A percentile compares a stretch with the other conserved stretches of the same genome.
These are phyloP conservation scores for Aureobasidium sp. DNA, from an alignment of 2,329 filamentous ascomycete species.

Conservation along the genomic window DNA sequence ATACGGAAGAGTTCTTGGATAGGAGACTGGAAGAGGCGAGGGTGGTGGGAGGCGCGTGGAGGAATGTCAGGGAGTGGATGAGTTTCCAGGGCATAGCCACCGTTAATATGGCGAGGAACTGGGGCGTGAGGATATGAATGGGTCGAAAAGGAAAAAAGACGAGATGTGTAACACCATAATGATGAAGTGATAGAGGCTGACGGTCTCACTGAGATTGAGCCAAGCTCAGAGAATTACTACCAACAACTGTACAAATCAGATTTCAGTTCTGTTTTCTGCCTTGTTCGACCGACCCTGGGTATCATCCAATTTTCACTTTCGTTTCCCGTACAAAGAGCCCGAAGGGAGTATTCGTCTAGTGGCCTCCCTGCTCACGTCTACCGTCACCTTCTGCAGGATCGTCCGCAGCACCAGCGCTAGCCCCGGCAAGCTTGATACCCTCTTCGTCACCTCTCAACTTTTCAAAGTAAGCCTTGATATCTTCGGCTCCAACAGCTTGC, in stretches of 20 bases:
- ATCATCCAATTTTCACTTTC: background rate
- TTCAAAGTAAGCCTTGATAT: constrained; percentile 95
- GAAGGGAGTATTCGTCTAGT: background rate
- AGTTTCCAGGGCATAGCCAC: constrained; percentile 71
- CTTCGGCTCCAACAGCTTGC: constrained; percentile 80
- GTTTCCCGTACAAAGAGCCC: background rate
- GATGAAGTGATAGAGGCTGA: background rate
- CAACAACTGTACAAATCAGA: background rate
- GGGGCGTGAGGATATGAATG: constrained; percentile 70
- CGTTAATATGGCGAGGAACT: constrained; percentile 79
- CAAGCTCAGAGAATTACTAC: background rate
- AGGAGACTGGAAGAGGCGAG: constrained; percentile 65
- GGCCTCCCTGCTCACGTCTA: constrained; percentile 20
- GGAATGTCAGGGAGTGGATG: constrained; percentile 66
- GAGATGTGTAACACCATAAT: background rate
- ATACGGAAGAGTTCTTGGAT: constrained; percentile 74
- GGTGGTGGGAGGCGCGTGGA: constrained; percentile 54
- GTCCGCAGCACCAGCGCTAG: constrained; percentile 34
- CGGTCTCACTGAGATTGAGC: background rate
- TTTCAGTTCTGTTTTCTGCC: background rate
- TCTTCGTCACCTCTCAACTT: constrained; percentile 83
- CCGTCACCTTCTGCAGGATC: constrained; percentile 13
- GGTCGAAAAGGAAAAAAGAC: background rate
- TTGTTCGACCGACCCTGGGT: background rate
- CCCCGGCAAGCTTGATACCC: constrained; percentile 58